Conservation (phyloP, 164 flowering plant genomes). For the Chimonanthus praecox region DNA sequence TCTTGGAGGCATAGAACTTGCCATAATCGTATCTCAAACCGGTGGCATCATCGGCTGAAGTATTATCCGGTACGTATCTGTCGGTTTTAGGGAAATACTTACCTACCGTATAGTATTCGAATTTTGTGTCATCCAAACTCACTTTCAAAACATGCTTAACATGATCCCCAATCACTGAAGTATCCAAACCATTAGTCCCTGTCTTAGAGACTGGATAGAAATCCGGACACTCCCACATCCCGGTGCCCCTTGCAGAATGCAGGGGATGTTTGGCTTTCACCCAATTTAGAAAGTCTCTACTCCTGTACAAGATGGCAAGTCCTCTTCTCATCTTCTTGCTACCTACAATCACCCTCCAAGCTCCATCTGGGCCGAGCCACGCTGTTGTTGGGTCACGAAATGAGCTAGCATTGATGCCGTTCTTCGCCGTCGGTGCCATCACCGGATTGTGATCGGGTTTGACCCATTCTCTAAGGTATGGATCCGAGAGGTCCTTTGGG, state of each 20-base stretch:
- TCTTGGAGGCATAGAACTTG: conserved; percentile 54
- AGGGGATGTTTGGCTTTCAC: conserved; percentile 30
- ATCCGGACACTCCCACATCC: conserved; percentile 88
- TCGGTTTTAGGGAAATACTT: conserved; percentile 24
- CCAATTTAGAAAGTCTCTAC: conserved; percentile 55
- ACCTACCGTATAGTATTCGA: conserved; percentile 42
- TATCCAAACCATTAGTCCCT: conserved; percentile 32
- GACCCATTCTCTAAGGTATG: conserved; percentile 52
- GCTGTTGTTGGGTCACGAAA: conserved; percentile 82
- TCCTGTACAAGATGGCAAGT: conserved; percentile 43
- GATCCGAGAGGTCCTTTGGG: conserved; percentile 60
- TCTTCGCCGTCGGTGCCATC: conserved; percentile 45
- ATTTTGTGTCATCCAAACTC: conserved; percentile 26
- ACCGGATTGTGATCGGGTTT: conserved; percentile 51
- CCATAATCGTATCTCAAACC: conserved; percentile 59
- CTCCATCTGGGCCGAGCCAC: conserved; percentile 50
- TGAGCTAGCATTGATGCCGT: conserved; percentile 38
- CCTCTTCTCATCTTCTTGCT: conserved; percentile 36
- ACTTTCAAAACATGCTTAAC: conserved; percentile 48
- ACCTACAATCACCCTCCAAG: conserved; percentile 56
- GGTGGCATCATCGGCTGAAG: conserved; percentile 10
- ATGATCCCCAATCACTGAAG: conserved; percentile 21
- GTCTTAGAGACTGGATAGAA: conserved; percentile 45
- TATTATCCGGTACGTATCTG: conserved; percentile 22
- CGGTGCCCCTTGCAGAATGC: conserved; percentile 30